A percentile compares a stretch with the other conserved stretches of the same genome.
phyloP scores from a whole-genome alignment of 129 eudicot genomes.

The Centrapalus pauciflorus region DNA sequence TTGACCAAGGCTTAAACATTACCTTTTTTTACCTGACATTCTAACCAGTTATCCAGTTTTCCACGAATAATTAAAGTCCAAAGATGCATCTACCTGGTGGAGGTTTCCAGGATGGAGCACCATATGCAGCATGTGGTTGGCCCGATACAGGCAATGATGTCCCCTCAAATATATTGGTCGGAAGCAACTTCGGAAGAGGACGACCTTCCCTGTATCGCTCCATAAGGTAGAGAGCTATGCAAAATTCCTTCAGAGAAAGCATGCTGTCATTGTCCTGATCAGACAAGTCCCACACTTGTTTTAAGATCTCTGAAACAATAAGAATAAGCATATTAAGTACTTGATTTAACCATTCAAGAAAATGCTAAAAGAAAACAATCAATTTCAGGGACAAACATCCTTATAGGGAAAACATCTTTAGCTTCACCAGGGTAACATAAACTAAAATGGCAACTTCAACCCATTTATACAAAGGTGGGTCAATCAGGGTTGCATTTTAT shows the following conservation, averaged over 20 bases:
- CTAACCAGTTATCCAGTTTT: too few relatives aligned
- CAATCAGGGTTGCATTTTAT: too few relatives aligned
- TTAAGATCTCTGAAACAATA: slow-evolving; percentile 65
- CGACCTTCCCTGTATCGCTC: slow-evolving; percentile 87
- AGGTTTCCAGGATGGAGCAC: slow-evolving; percentile 25
- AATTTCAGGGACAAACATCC: neutral
- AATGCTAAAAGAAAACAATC: neutral
- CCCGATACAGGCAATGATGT: slow-evolving; percentile 38
- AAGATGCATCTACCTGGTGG: slow-evolving; percentile 46
- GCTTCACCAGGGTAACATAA: too few relatives aligned
- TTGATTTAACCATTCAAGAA: neutral
- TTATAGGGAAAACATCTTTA: too few relatives aligned
- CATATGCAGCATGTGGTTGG: slow-evolving; percentile 44
- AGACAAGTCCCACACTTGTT: slow-evolving; percentile 93
- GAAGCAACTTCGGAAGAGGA: slow-evolving; percentile 72
- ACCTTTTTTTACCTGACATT: slow-evolving; percentile 41
- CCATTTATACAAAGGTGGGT: too few relatives aligned
- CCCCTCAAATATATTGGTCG: slow-evolving; percentile 46
- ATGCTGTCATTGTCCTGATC: slow-evolving; percentile 95
- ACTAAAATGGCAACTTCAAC: too few relatives aligned
- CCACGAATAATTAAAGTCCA: too few relatives aligned
- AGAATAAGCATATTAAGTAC: neutral
- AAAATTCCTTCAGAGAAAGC: slow-evolving; percentile 89
- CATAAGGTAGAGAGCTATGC: slow-evolving; percentile 87
- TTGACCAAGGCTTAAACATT: too few relatives aligned